Conservation (phyloP, 2,329 filamentous ascomycete genomes). For the Peltaster fructicola region DNA sequence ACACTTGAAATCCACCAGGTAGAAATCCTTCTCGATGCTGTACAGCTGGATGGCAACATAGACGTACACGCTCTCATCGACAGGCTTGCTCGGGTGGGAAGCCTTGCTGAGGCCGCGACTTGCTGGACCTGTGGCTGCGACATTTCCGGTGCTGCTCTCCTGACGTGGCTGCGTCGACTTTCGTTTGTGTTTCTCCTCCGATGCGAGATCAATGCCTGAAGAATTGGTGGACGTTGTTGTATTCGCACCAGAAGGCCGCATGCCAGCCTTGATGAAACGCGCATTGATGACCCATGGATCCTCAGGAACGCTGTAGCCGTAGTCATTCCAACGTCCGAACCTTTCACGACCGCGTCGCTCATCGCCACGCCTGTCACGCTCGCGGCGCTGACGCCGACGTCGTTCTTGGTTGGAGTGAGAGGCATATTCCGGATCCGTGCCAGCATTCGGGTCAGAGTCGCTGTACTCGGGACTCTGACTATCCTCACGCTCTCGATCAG, state of each 20-base stretch:
- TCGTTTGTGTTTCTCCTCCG: slow-evolving; percentile 8
- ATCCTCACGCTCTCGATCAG: slow-evolving; percentile 11
- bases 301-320: slow-evolving; percentile 67
- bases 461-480: slow-evolving; percentile 21
- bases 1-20: slow-evolving; percentile 96
- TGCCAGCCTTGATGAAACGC: slow-evolving; percentile 70
- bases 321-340: slow-evolving; percentile 31
- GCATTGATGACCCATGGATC: slow-evolving; percentile 92
- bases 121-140: slow-evolving; percentile 8
- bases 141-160: slow-evolving; percentile 14
- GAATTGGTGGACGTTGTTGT: slow-evolving; percentile 34
- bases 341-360: slow-evolving; percentile 20
- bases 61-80: slow-evolving; percentile 62
- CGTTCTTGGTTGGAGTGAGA: slow-evolving; percentile 19
- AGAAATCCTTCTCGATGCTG: slow-evolving; percentile 79
- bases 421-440: slow-evolving; percentile 21
- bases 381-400: slow-evolving; percentile 10
- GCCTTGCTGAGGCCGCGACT: slow-evolving; percentile 1
- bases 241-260: slow-evolving; percentile 35
- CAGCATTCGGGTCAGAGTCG: slow-evolving; percentile 21
- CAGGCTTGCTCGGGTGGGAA: slow-evolving; percentile 3
- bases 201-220: slow-evolving; percentile 28
- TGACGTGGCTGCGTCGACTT: slow-evolving; percentile 11
- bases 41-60: slow-evolving; percentile 95
- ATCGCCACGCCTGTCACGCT: slow-evolving; percentile 6